phyloP scores from a whole-genome alignment of 129 eudicot species.

The Deinandra increscens region DNA sequence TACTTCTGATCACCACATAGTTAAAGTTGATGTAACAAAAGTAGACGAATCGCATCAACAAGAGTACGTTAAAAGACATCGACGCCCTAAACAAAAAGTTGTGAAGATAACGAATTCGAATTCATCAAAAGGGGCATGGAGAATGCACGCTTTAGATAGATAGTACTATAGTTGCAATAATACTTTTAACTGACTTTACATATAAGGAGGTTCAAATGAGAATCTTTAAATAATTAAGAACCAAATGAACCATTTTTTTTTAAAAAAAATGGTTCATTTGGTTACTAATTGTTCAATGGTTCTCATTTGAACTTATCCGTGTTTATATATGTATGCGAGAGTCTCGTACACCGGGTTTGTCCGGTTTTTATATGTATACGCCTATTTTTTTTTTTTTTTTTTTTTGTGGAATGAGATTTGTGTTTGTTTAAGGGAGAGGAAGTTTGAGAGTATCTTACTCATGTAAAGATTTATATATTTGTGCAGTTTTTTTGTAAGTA shows the following conservation, averaged over 20 bases:
- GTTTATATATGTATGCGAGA: too few species aligned
- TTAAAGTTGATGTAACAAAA: constrained; percentile 69
- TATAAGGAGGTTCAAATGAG: neutral
- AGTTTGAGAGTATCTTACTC: constrained; percentile 17
- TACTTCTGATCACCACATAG: constrained; percentile 96
- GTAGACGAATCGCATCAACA: constrained; percentile 30
- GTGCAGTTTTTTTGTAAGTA: constrained; percentile 11
- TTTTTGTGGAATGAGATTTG: constrained; percentile 23
- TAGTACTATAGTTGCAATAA: constrained; percentile 5
- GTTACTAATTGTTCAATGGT: neutral
- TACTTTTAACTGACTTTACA: neutral
- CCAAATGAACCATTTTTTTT: neutral
- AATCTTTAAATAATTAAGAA: neutral
- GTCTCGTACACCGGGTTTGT: too few species aligned
- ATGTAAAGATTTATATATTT: constrained; percentile 20
- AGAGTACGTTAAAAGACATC: constrained; percentile 30
- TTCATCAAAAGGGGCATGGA: constrained; percentile 73
- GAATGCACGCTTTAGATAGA: constrained; percentile 46
- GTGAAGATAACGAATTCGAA: constrained; percentile 62
- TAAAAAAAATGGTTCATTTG: neutral
- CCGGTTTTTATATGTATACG: neutral
- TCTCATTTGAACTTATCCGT: neutral
- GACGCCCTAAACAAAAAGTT: constrained; percentile 49
- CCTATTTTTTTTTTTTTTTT: constrained; percentile 1
- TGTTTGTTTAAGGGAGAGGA: constrained; percentile 19